Conservation (phyloP, 257 asterid genomes). For the Solanum boliviense region DNA sequence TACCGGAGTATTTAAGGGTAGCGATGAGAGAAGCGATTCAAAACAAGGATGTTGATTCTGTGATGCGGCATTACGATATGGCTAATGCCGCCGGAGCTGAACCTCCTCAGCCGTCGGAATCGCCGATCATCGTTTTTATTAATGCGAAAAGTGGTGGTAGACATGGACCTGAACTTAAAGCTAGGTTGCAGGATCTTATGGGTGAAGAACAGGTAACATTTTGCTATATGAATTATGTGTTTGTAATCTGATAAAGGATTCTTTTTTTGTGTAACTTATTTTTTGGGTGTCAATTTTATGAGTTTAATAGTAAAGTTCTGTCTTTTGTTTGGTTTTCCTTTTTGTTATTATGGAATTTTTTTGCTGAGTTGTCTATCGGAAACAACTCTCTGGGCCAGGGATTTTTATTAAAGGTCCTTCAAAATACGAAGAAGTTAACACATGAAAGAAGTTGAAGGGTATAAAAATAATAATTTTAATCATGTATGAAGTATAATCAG, state of each 20-base stretch:
- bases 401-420: too few relatives aligned
- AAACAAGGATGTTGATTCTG: slow-evolving; percentile 38
- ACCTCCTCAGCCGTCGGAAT: slow-evolving; percentile 35
- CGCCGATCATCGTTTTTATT: slow-evolving; percentile 69
- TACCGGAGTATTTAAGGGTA: slow-evolving; percentile 68
- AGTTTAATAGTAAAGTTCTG: neutral
- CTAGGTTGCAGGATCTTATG: slow-evolving; percentile 74
- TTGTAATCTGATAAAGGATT: neutral
- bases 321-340: neutral
- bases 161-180: slow-evolving; percentile 85
- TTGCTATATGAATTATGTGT: neutral
- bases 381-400: neutral
- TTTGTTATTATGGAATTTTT: neutral
- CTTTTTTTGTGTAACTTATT: too few relatives aligned
- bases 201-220: slow-evolving; percentile 78
- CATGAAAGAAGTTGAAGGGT: neutral
- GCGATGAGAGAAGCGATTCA: slow-evolving; percentile 67
- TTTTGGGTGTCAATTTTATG: neutral
- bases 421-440: neutral
- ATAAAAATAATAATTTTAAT: too few relatives aligned
- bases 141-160: slow-evolving; percentile 91
- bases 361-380: neutral
- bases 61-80: slow-evolving; percentile 20
- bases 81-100: slow-evolving; percentile 29
- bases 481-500: neutral